These are phyloP conservation scores for Gymnopilus dilepis DNA, from an alignment of 768 basidiomycete species.

Conservation along the genomic window DNA sequence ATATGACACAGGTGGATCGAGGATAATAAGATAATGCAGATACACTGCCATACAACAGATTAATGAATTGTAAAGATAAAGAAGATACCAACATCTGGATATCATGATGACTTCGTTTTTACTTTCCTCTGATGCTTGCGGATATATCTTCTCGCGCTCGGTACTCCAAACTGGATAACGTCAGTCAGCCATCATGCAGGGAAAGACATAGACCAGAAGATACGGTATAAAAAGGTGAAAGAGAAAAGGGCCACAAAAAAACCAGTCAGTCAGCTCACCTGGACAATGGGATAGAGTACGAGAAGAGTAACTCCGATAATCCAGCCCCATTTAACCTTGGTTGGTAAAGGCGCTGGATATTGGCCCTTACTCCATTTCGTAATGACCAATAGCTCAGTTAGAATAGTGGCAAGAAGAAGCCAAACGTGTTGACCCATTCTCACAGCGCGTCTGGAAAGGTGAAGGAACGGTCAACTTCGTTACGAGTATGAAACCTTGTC, in stretches of 20 bases:
- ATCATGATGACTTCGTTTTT: slow-evolving; percentile 41
- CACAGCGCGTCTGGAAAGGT: slow-evolving; percentile 65
- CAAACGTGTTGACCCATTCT: slow-evolving; percentile 92
- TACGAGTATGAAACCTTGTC: slow-evolving; percentile 18
- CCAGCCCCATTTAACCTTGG: slow-evolving; percentile 70
- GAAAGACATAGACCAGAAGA: slow-evolving; percentile 13
- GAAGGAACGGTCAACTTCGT: slow-evolving; percentile 14
- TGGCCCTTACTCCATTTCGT: slow-evolving; percentile 82
- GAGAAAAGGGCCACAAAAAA: slow-evolving; percentile 8
- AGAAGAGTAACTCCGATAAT: slow-evolving; percentile 60
- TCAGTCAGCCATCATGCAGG: slow-evolving; percentile 27
- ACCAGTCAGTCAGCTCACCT: slow-evolving; percentile 51
- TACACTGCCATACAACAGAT: slow-evolving; percentile 12
- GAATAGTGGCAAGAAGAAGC: slow-evolving; percentile 84
- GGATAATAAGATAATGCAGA: slow-evolving; percentile 1
- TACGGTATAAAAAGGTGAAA: slow-evolving; percentile 7
- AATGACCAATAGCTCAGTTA: slow-evolving; percentile 82
- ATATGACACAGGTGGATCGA: neutral
- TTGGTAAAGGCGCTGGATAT: slow-evolving; percentile 68
- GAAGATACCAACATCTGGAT: slow-evolving; percentile 5
- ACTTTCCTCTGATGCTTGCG: slow-evolving; percentile 43
- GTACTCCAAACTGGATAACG: slow-evolving; percentile 64
- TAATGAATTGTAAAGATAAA: slow-evolving; percentile 4
- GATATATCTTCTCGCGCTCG: slow-evolving; percentile 59
- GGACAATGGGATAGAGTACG: slow-evolving; percentile 69